phyloP scores from a whole-genome alignment of 2,329 filamentous ascomycete genomes.

The Calonectria crousiana region DNA sequence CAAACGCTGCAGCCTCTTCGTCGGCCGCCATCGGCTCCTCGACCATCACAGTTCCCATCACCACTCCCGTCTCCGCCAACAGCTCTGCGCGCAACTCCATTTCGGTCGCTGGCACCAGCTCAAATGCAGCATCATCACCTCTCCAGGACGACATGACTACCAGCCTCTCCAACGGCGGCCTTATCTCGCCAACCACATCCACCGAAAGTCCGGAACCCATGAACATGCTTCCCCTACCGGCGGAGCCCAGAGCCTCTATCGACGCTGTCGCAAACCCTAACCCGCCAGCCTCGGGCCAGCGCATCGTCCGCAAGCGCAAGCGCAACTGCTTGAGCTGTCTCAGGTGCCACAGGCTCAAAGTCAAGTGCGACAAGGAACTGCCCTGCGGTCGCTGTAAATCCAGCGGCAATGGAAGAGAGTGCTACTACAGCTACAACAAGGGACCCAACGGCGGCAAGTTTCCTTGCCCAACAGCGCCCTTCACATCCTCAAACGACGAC shows the following conservation, averaged over 20 bases:
- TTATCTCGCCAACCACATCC: conserved; percentile 47
- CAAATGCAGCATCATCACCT: conserved; percentile 30
- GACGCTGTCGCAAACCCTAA: conserved; percentile 14
- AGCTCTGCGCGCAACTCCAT: conserved; percentile 11
- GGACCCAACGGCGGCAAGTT: conserved; percentile 52
- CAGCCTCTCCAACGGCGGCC: conserved; percentile 35
- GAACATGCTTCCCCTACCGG: conserved; percentile 5
- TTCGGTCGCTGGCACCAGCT: conserved; percentile 9
- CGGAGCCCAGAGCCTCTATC: conserved; percentile 20
- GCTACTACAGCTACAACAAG: conserved; percentile 54
- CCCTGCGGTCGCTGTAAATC: conserved; percentile 51
- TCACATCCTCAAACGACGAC: conserved; percentile 34
- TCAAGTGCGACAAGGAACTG: conserved; percentile 54
- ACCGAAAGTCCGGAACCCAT: conserved; percentile 45
- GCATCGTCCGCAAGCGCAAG: conserved; percentile 51
- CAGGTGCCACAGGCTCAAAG: conserved; percentile 52
- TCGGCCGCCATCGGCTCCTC: conserved; percentile 13
- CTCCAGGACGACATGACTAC: conserved; percentile 28
- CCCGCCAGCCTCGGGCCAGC: conserved; percentile 24
- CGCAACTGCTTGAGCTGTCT: conserved; percentile 52
- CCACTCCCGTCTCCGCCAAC: conserved; percentile 9
- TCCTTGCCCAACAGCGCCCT: conserved; percentile 45
- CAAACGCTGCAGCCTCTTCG: conserved; percentile 30
- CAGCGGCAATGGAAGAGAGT: conserved; percentile 50
- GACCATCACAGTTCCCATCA: conserved; percentile 31